Evolutionary conservation across 306 rosid genomes (phyloP).

Genomic region (Rosa rugosa): DNA sequence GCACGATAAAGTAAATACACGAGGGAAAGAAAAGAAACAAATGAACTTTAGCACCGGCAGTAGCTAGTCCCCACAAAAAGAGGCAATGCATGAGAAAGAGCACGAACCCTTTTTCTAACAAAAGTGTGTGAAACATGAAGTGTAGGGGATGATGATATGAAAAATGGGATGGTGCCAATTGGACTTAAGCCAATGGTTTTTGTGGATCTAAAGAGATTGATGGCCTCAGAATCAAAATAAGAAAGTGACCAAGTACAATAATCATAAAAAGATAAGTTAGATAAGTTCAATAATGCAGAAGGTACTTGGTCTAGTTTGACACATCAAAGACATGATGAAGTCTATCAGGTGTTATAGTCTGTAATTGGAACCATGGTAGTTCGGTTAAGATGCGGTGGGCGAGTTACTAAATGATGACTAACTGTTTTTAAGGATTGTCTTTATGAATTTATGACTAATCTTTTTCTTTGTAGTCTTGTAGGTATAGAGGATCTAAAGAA

Average conservation of each 20-base stretch:
- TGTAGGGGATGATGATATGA: conserved; percentile 7
- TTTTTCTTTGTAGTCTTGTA: too few species aligned
- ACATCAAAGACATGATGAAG: conserved; percentile 6
- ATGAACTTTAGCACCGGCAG: neutral
- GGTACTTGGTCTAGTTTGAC: conserved; percentile 22
- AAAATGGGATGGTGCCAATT: conserved; percentile 9
- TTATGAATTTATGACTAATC: neutral
- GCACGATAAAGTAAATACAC: neutral
- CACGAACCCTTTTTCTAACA: neutral
- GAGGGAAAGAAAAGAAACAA: conserved; percentile 1
- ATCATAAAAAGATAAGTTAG: neutral
- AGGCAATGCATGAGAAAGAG: conserved; percentile 9
- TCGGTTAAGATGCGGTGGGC: conserved; percentile 8
- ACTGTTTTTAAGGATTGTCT: conserved; percentile 6
- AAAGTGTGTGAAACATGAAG: conserved; percentile 14
- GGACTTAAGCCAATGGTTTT: neutral
- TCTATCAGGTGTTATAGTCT: conserved; percentile 6
- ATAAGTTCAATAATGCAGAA: conserved; percentile 29
- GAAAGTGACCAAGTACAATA: conserved; percentile 26
- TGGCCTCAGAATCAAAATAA: conserved; percentile 14
- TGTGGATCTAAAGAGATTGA: conserved; percentile 31
- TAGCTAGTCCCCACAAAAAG: conserved; percentile 11
- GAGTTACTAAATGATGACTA: conserved; percentile 10
- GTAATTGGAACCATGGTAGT: conserved; percentile 18
- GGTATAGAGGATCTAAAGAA: too few species aligned